Percentiles rank a stretch among this genome's conserved stretches.
phyloP scores from a whole-genome alignment of 1,284 basidiomycete genomes.

The Heterobasidion annosum region DNA sequence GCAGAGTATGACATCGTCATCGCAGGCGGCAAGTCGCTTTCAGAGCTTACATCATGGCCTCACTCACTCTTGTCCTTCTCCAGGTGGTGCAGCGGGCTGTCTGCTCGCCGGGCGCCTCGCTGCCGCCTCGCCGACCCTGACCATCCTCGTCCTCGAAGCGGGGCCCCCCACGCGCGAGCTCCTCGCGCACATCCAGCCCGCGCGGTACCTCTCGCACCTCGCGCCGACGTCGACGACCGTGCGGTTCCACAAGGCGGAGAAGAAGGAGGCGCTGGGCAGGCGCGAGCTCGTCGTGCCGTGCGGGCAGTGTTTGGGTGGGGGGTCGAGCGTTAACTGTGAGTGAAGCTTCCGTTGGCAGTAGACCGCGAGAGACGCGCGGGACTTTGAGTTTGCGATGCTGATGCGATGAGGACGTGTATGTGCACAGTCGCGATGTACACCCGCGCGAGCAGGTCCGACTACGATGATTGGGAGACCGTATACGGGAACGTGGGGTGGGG shows the following conservation, averaged over 20 bases:
- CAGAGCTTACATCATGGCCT: background rate
- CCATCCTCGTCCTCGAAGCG: slow-evolving; percentile 35
- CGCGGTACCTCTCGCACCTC: slow-evolving; percentile 31
- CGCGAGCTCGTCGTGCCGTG: slow-evolving; percentile 30
- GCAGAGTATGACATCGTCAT: slow-evolving; percentile 34
- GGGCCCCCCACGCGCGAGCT: slow-evolving; percentile 35
- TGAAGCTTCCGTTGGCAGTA: background rate
- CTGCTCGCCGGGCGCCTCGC: slow-evolving; percentile 38
- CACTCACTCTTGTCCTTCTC: background rate
- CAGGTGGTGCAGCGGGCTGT: slow-evolving; percentile 39
- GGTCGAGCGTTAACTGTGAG: slow-evolving; percentile 50
- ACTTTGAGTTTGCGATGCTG: background rate
- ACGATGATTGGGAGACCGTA: slow-evolving; percentile 39
- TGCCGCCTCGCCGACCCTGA: slow-evolving; percentile 31
- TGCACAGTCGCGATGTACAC: slow-evolving; percentile 40
- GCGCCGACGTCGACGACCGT: slow-evolving; percentile 28
- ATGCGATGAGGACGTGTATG: background rate
- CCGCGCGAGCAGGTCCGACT: slow-evolving; percentile 45
- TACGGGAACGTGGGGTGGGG: slow-evolving; percentile 46
- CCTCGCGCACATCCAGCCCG: slow-evolving; percentile 40
- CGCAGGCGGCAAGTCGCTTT: slow-evolving; percentile 29
- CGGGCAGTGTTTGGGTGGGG: slow-evolving; percentile 48
- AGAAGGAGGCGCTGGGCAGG: slow-evolving; percentile 33
- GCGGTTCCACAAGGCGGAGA: slow-evolving; percentile 30
- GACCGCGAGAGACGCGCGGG: background rate